Conservation (phyloP, 2,329 filamentous ascomycete genomes). For the Didymella segeticola region DNA sequence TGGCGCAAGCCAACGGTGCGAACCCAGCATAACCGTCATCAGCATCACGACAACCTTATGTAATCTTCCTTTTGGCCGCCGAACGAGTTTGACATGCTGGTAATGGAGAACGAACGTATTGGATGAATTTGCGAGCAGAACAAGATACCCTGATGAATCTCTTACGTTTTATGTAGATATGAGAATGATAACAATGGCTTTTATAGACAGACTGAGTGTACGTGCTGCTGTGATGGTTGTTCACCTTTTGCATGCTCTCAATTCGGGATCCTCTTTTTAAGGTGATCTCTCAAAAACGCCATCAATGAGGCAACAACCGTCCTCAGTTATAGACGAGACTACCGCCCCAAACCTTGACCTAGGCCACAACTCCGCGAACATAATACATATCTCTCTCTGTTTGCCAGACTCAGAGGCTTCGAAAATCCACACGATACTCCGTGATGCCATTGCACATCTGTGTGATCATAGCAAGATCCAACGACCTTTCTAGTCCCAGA, state of each 20-base stretch:
- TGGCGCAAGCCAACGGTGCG: constrained; percentile 21
- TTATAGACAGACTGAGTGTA: not conserved
- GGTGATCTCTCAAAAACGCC: too few relatives aligned
- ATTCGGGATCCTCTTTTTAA: too few relatives aligned
- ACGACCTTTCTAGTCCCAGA: too few relatives aligned
- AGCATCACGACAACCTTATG: constrained; percentile 27
- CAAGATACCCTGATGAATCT: constrained; percentile 16
- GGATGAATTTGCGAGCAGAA: not conserved
- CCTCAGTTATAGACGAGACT: too few relatives aligned
- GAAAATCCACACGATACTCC: not conserved
- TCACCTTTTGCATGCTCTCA: not conserved
- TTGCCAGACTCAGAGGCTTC: not conserved
- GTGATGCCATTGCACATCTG: too few relatives aligned
- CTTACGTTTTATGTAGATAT: constrained; percentile 13
- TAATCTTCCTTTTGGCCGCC: constrained; percentile 19
- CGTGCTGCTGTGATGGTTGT: not conserved
- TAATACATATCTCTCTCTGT: too few relatives aligned
- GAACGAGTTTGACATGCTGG: constrained; percentile 41
- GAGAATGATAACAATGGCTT: constrained; percentile 10
- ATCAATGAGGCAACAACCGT: too few relatives aligned
- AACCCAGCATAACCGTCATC: constrained; percentile 4
- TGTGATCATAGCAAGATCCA: not conserved
- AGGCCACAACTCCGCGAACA: too few relatives aligned
- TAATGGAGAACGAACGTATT: constrained; percentile 38
- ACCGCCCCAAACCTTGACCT: too few relatives aligned